Evolutionary conservation across 768 basidiomycete species (phyloP).

Genomic region (Russula emetica): DNA sequence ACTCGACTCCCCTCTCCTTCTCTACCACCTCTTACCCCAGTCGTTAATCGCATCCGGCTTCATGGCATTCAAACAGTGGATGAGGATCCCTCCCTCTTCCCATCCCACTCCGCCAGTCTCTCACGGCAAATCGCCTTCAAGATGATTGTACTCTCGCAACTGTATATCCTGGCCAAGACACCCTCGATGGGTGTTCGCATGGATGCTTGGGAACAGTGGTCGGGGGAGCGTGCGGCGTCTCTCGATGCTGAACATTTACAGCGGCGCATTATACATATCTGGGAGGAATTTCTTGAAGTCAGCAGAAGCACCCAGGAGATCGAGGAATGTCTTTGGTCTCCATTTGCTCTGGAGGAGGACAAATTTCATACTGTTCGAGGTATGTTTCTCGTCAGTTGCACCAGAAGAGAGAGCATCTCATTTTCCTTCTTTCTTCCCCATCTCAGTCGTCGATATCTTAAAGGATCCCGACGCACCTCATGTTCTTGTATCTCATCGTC

Average conservation of each 20-base stretch:
- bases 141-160: conserved; percentile 30
- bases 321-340: conserved; percentile 47
- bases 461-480: conserved; percentile 19
- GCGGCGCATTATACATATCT: conserved; percentile 35
- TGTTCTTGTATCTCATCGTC: conserved; percentile 20
- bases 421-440: neutral
- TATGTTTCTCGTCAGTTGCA: conserved; percentile 15
- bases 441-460: conserved; percentile 22
- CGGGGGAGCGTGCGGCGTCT: conserved; percentile 30
- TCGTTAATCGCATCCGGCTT: conserved; percentile 29
- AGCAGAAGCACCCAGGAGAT: conserved; percentile 42
- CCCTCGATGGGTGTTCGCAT: neutral
- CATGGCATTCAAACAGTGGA: conserved; percentile 20
- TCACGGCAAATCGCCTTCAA: conserved; percentile 20
- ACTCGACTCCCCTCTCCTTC: neutral
- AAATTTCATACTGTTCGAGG: conserved; percentile 28
- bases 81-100: conserved; percentile 8
- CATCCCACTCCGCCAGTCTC: neutral
- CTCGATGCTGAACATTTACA: conserved; percentile 36
- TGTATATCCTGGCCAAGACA: conserved; percentile 20
- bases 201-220: conserved; percentile 46
- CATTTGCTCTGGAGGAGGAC: conserved; percentile 38
- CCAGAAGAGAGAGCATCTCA: neutral
- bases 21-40: conserved; percentile 13
- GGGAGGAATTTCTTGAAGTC: conserved; percentile 43